These are phyloP conservation scores for Athelia sp. DNA, from an alignment of 1,284 basidiomycete genomes.

Conservation along the genomic window DNA sequence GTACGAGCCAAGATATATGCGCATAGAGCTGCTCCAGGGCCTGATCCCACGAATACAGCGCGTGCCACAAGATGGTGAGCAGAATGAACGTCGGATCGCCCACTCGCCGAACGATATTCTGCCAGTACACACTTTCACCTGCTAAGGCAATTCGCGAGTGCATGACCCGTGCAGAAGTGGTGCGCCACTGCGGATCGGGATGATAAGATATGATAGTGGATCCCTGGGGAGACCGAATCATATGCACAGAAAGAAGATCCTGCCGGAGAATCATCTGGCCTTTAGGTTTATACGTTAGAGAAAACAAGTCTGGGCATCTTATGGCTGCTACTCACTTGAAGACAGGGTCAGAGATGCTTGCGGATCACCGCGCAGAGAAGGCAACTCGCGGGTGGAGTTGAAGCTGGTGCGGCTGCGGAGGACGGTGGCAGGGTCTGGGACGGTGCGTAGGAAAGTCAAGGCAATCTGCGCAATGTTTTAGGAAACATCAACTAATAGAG, in stretches of 20 bases:
- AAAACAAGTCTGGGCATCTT: too few relatives aligned
- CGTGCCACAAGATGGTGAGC: slow-evolving; percentile 51
- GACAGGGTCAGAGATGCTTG: not conserved
- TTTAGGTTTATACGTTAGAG: not conserved
- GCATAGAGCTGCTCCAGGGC: slow-evolving; percentile 44
- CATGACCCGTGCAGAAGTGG: slow-evolving; percentile 24
- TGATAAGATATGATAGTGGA: slow-evolving; percentile 39
- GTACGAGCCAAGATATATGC: slow-evolving; percentile 41
- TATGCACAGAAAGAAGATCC: slow-evolving; percentile 35
- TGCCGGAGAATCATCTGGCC: slow-evolving; percentile 15
- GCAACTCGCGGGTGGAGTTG: not conserved
- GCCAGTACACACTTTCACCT: slow-evolving; percentile 47
- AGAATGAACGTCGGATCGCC: slow-evolving; percentile 49
- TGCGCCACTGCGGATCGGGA: slow-evolving; percentile 18
- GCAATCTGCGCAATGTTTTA: slow-evolving; percentile 11
- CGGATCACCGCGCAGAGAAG: not conserved
- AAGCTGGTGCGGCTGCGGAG: not conserved
- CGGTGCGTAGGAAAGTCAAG: slow-evolving; percentile 38
- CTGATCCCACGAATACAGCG: slow-evolving; percentile 55
- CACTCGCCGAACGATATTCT: slow-evolving; percentile 40
- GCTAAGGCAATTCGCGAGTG: slow-evolving; percentile 29
- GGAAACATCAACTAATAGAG: too few relatives aligned
- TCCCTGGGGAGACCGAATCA: slow-evolving; percentile 27
- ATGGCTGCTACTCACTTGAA: not conserved
- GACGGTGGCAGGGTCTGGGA: slow-evolving; percentile 20